Conservation (phyloP, 2,329 filamentous ascomycete genomes). For the Dissoconium aciculare region DNA sequence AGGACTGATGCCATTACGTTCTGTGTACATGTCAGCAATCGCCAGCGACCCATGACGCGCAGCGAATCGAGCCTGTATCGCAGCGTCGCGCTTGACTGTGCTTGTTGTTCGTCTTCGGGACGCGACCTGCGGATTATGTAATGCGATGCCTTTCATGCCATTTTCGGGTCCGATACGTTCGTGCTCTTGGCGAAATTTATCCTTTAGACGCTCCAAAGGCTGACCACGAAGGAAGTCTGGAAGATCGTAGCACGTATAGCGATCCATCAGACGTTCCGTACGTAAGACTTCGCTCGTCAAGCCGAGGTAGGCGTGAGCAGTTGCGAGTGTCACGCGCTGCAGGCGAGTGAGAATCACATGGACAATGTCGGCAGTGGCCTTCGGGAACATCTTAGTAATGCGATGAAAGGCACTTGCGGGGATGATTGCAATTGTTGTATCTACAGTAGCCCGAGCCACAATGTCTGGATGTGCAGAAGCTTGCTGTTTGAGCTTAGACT, state of each 20-base stretch:
- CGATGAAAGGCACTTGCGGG: constrained; percentile 90
- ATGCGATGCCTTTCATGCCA: constrained; percentile 77
- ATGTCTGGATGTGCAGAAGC: constrained; percentile 92
- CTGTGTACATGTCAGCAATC: constrained; percentile 11
- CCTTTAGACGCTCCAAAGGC: constrained; percentile 70
- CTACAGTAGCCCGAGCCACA: constrained; percentile 85
- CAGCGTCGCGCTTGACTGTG: constrained; percentile 63
- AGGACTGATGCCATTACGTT: constrained; percentile 30
- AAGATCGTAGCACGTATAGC: constrained; percentile 78
- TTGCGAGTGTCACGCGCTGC: constrained; percentile 85
- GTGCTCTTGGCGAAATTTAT: constrained; percentile 68
- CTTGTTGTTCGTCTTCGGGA: constrained; percentile 54
- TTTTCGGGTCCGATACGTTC: constrained; percentile 72
- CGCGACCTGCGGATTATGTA: constrained; percentile 63
- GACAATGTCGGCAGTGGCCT: constrained; percentile 91
- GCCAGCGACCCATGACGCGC: constrained; percentile 13
- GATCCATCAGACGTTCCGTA: constrained; percentile 86
- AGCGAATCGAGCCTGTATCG: constrained; percentile 49
- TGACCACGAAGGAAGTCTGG: constrained; percentile 80
- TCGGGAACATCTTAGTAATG: constrained; percentile 84
- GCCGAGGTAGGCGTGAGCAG: constrained; percentile 86
- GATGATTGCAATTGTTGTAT: constrained; percentile 96
- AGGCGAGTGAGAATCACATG: constrained; percentile 92
- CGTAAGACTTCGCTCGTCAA: constrained; percentile 81
- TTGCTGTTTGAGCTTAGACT: constrained; percentile 25